A percentile compares a stretch with the other conserved stretches of the same genome.
Conservation (phyloP, 2,329 filamentous ascomycete species). For the Alternaria sp. region DNA sequence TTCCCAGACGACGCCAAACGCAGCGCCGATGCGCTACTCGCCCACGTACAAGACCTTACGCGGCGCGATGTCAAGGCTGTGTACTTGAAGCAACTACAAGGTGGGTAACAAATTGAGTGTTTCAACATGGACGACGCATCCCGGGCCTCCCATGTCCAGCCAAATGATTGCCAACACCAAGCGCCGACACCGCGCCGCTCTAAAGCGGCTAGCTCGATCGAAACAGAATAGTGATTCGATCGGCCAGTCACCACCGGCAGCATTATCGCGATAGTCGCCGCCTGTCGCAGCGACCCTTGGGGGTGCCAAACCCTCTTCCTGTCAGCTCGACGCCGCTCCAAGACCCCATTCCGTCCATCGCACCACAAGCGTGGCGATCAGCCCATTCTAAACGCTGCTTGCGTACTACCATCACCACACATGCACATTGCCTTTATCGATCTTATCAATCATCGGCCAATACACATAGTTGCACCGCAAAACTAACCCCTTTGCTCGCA, state of each 20-base stretch:
- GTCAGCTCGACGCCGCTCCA: conserved; percentile 16
- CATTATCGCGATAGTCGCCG: conserved; percentile 36
- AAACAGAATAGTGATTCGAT: conserved; percentile 24
- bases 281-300: conserved; percentile 23
- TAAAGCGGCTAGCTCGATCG: conserved; percentile 25
- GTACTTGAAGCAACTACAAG: conserved; percentile 79
- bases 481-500: conserved; percentile 35
- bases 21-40: conserved; percentile 65
- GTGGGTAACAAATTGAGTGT: conserved; percentile 30
- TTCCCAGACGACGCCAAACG: conserved; percentile 71
- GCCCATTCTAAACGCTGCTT: conserved; percentile 1
- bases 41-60: conserved; percentile 75
- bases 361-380: conserved; percentile 12
- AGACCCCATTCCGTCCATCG: background rate
- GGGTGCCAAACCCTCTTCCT: conserved; percentile 16
- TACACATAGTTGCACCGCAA: background rate
- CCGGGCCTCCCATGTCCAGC: conserved; percentile 4
- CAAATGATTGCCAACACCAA: conserved; percentile 21
- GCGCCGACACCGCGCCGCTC: conserved; percentile 29
- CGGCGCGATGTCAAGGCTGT: conserved; percentile 74
- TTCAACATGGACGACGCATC: conserved; percentile 16
- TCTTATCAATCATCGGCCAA: conserved; percentile 8
- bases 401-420: conserved; percentile 1
- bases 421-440: conserved; percentile 11
- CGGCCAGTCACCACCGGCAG: conserved; percentile 24